Percentiles rank a stretch among this genome's conserved stretches.
These are phyloP conservation scores for Yarrowia sp. DNA, from an alignment of 805 yeast species.

Conservation along the genomic window DNA sequence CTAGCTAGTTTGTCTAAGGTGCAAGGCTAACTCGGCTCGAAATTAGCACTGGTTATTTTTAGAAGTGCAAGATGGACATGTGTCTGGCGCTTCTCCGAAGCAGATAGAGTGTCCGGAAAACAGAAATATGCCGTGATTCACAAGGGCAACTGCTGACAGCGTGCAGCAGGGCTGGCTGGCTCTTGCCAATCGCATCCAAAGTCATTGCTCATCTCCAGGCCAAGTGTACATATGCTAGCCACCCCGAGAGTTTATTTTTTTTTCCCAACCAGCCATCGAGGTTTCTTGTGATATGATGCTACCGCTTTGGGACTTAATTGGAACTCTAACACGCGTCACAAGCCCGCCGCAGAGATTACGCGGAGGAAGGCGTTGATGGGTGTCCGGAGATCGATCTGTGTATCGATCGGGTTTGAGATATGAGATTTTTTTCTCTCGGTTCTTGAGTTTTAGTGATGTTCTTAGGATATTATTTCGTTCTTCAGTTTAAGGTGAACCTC, in stretches of 20 bases:
- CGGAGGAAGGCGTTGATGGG: conserved; percentile 5
- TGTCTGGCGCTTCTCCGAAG: not conserved
- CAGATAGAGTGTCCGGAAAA: not conserved
- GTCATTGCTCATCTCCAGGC: not conserved
- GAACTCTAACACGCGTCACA: conserved; percentile 5
- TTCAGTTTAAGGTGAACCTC: no score
- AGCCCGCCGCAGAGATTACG: conserved; percentile 11
- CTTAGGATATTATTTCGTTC: no score
- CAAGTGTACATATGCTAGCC: conserved; percentile 30
- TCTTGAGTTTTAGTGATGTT: no score
- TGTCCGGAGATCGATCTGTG: no score
- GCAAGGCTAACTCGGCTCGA: conserved; percentile 7
- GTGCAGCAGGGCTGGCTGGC: conserved; percentile 19
- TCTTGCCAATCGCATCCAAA: conserved; percentile 5
- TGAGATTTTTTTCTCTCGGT: no score
- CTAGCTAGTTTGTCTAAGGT: not conserved
- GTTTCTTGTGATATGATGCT: conserved; percentile 2
- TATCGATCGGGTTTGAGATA: no score
- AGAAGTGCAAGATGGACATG: no score
- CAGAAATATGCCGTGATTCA: not conserved
- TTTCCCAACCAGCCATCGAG: not conserved
- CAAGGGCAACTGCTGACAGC: conserved; percentile 1
- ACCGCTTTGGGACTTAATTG: conserved; percentile 32
- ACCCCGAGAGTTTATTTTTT: conserved; percentile 11
- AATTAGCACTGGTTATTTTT: not conserved